Conservation (phyloP, 352 stramenopile species). For the Globisporangium megalacanthum region DNA sequence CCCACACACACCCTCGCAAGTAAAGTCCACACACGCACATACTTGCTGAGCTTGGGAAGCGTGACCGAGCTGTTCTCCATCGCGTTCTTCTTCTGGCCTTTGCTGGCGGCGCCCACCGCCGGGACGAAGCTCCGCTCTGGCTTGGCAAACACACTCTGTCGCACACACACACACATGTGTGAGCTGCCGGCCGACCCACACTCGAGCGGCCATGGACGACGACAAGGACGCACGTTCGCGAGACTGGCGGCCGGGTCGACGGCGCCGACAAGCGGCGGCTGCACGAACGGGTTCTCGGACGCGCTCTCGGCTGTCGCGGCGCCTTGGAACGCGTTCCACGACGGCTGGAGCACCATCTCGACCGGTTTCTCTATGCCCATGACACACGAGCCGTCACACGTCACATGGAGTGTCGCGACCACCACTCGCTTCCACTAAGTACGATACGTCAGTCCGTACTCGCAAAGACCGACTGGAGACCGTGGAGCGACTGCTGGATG, state of each 20-base stretch:
- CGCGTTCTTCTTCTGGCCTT: constrained; percentile 34
- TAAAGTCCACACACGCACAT: not conserved
- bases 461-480: constrained; percentile 31
- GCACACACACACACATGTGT: too few relatives aligned
- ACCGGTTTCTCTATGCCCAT: constrained; percentile 25
- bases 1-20: too few relatives aligned
- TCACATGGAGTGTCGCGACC: too few relatives aligned
- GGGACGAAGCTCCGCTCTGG: constrained; percentile 31
- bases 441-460: constrained; percentile 24
- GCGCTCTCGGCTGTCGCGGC: constrained; percentile 28
- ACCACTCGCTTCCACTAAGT: too few relatives aligned
- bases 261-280: constrained; percentile 30
- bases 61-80: constrained; percentile 30
- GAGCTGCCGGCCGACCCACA: too few relatives aligned
- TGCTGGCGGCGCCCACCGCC: constrained; percentile 23
- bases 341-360: constrained; percentile 33
- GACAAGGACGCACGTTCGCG: too few relatives aligned
- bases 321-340: constrained; percentile 50
- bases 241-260: not conserved
- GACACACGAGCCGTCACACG: too few relatives aligned
- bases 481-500: constrained; percentile 52
- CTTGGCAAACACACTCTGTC: constrained; percentile 26
- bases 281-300: constrained; percentile 44
- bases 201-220: too few relatives aligned
- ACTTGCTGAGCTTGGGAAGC: constrained; percentile 39